Evolutionary conservation across 139 green algal genomes (phyloP), one percentile per base, ranked within the genome.

Genomic region (Chlorella sp.): DNA sequence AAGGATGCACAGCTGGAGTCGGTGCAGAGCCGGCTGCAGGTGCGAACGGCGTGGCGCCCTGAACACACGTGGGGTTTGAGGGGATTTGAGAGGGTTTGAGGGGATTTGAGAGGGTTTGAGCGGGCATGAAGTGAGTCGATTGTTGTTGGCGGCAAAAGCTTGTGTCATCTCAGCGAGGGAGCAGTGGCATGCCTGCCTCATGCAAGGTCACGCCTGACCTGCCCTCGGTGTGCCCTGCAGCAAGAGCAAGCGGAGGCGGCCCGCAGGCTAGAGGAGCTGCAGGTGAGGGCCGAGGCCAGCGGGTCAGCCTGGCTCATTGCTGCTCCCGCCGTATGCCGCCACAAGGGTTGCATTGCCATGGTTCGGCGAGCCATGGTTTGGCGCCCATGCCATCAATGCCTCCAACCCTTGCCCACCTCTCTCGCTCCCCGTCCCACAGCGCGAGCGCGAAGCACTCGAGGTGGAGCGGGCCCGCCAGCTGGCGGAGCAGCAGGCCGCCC

Each of bases 1-100:
- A 94, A 92, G 73, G 91, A 93, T 13, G 51, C 77, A 51, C 85
- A 88, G 85, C 85, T 80, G 36, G 88, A 89, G 85, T 69, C 74
- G 32, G 81, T 64, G 62, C 60, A 73, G 46, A 26, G 36, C 20
- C 80, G n/a, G 41, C 80, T 60, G 67, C 8, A 40, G 65, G 79
- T 73, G 62, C 2, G 79, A 3, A 16, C 0, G 2, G 51, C 5
- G 75, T 30, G 73, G 73, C 5, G 0, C n/a, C n/a, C n/a, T n/a
- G n/a, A n/a, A n/a, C n/a, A n/a, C 17, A n/a, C 36, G 36, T n/a
- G 17, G 32, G 74, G 30, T 22, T 11, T 6, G 73, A n/a, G 1
- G 20, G 44, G 28, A 41, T 54, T 40, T 26, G 43, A n/a, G 72
- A 28, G 43, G 64, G 13, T 44, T 28, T 6, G 17, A 13, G 60